Evolutionary conservation across 2,329 filamentous ascomycete genomes (phyloP).

Genomic region (Clonostachys rosea): DNA sequence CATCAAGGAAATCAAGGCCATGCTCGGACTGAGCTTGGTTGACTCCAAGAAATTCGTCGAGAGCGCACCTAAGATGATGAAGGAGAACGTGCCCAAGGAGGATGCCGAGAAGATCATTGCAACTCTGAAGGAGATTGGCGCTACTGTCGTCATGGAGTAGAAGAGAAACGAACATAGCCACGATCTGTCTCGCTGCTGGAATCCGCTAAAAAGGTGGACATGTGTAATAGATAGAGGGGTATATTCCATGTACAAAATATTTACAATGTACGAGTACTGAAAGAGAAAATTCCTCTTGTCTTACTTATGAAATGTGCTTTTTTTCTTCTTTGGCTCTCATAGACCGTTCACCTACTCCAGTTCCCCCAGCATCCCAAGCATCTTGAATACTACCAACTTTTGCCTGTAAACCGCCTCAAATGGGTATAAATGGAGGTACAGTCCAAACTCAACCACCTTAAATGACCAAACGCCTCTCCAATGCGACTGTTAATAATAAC

Average conservation of each 20-base stretch:
- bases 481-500: no score
- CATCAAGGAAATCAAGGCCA: slow-evolving; percentile 98
- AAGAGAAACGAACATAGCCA: slow-evolving; percentile 6
- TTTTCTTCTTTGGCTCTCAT: neutral
- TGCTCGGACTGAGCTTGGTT: slow-evolving; percentile 92
- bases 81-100: slow-evolving; percentile 98
- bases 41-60: slow-evolving; percentile 99
- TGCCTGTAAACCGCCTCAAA: no score
- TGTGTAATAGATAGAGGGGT: slow-evolving; percentile 4
- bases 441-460: no score
- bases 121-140: slow-evolving; percentile 88
- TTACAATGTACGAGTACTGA: neutral
- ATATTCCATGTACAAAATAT: slow-evolving; percentile 9
- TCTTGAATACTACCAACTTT: no score
- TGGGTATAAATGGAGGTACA: no score
- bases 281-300: no score
- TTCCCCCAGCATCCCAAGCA: no score
- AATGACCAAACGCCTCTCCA: no score
- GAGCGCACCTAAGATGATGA: slow-evolving; percentile 96
- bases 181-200: neutral
- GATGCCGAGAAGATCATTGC: slow-evolving; percentile 98
- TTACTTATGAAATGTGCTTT: no score
- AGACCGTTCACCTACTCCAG: no score
- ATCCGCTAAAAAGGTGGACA: neutral
- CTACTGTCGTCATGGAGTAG: slow-evolving; percentile 87